phyloP scores from a whole-genome alignment of 2,329 filamentous ascomycete species.

The Metarhizium sp. region DNA sequence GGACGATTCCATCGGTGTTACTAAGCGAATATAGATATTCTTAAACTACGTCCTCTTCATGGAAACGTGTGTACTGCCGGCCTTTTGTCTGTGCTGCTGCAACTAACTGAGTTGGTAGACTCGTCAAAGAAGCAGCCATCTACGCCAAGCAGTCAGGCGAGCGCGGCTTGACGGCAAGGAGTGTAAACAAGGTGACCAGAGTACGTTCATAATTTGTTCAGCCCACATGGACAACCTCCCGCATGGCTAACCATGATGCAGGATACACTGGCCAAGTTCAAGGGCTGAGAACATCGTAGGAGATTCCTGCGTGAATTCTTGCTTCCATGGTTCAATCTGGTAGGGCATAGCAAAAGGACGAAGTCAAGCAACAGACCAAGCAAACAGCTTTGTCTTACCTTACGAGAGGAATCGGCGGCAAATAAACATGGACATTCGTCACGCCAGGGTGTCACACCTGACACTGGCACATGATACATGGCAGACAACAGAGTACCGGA shows the following conservation, averaged over 20 bases:
- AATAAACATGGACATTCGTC: not conserved
- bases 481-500: not conserved
- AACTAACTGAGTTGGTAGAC: slow-evolving; percentile 31
- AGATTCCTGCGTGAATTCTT: not conserved
- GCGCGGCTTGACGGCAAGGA: slow-evolving; percentile 62
- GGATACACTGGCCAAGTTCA: slow-evolving; percentile 60
- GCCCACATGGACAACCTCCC: not conserved
- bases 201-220: slow-evolving; percentile 33
- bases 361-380: too few relatives aligned
- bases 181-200: slow-evolving; percentile 68
- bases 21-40: slow-evolving; percentile 54
- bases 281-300: slow-evolving; percentile 38
- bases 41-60: slow-evolving; percentile 80
- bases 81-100: not conserved
- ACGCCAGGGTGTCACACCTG: too few relatives aligned
- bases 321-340: not conserved
- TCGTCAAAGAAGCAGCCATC: slow-evolving; percentile 73
- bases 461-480: not conserved
- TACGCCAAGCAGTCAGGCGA: slow-evolving; percentile 67
- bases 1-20: slow-evolving; percentile 4
- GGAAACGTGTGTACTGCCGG: slow-evolving; percentile 38
- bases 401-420: too few relatives aligned
- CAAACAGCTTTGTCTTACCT: too few relatives aligned
- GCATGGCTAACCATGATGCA: slow-evolving; percentile 19
- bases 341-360: not conserved